phyloP scores from a whole-genome alignment of 148 eudicot species.

The Heliamphora exappendiculata region DNA sequence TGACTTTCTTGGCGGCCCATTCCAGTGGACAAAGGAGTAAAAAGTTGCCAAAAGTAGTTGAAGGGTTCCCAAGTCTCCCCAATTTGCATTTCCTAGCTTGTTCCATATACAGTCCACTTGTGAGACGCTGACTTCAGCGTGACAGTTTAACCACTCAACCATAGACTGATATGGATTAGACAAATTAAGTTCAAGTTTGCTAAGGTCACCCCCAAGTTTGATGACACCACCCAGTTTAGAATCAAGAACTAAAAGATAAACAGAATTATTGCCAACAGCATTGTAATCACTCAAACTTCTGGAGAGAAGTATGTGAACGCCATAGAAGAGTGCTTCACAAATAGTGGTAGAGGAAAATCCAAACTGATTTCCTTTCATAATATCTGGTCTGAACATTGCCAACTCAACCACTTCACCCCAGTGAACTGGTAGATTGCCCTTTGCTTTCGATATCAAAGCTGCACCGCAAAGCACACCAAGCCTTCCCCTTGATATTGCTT shows the following conservation, averaged over 20 bases:
- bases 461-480: conserved; percentile 57
- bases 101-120: conserved; percentile 70
- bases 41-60: conserved; percentile 62
- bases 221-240: conserved; percentile 68
- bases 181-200: conserved; percentile 45
- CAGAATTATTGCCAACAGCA: conserved; percentile 28
- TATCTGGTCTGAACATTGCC: conserved; percentile 52
- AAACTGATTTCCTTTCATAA: conserved; percentile 45
- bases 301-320: conserved; percentile 58
- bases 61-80: conserved; percentile 69
- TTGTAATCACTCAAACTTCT: conserved; percentile 48
- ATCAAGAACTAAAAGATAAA: conserved; percentile 56
- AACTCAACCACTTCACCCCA: conserved; percentile 71
- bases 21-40: conserved; percentile 54
- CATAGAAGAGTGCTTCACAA: conserved; percentile 73
- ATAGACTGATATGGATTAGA: conserved; percentile 46
- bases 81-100: conserved; percentile 72
- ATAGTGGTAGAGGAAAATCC: conserved; percentile 46
- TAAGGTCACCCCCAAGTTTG: conserved; percentile 56
- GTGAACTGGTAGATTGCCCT: conserved; percentile 28
- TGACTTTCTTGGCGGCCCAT: conserved; percentile 63
- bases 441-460: conserved; percentile 46
- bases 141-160: conserved; percentile 57
- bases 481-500: conserved; percentile 67
- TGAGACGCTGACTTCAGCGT: conserved; percentile 55